Evolutionary conservation across 179 eudicot species (phyloP), one percentile per base, ranked within the genome.

Genomic region (Beta lomatogona): DNA sequence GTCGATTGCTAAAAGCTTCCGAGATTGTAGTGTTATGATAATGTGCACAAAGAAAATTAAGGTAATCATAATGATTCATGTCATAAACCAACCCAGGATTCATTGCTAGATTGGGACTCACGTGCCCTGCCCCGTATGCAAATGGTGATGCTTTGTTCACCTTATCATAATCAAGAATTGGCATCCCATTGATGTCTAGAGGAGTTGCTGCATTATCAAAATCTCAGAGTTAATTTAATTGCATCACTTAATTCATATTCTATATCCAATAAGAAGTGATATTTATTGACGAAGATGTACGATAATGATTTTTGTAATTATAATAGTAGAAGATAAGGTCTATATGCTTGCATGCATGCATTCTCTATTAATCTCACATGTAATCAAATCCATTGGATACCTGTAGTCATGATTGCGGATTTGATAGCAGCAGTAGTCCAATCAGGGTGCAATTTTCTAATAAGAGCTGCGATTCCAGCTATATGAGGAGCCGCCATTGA

Each of bases 101-200:
- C 58, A 65, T 77, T 2, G 85, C 88, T 9, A 31, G 63, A 83
- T 53, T 79, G 2, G 88, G 88, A 6, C 36, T 65, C 14, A 85
- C 66, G 36, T 75, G 85, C 10, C 85, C 87, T 82, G 74, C 80
- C 1, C 88, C 91, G 73, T 85, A 84, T 65, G 82, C 86, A 46
- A 90, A 88, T 18, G 91, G 89, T 13, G 83, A 82, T 0, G 73
- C 79, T n/a, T 36, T 22, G 10, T 14, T 21, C 48, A 63, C 22
- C 63, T 16, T 68, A 63, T 69, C 15, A 18, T 65, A 31, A 18
- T 83, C 82, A 19, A 55, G 46, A 3, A 85, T 66, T 52, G 82
- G 80, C 68, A 22, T 69, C 0, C 57, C 15, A 8, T 41, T 68
- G 36, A 75, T 85, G 72, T 81, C 84, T 44, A 68, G 12, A 5